Evolutionary conservation across 2,329 filamentous ascomycete genomes (phyloP).

Genomic region (Didymellaceae sp.): DNA sequence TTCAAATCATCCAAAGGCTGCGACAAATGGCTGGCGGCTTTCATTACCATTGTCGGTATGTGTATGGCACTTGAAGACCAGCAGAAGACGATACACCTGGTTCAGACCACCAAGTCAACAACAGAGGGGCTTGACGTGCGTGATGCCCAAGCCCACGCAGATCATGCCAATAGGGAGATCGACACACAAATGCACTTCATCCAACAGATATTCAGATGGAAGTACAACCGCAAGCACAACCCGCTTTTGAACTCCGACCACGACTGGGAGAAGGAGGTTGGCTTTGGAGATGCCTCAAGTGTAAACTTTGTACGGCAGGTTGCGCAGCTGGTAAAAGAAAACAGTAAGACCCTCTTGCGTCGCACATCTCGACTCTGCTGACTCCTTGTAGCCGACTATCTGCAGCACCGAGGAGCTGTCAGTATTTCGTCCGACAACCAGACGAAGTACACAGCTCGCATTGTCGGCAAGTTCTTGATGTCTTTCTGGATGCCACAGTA

Average conservation of each 20-base stretch:
- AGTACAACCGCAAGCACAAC: conserved; percentile 54
- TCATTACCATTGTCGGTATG: conserved; percentile 55
- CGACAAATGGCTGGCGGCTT: conserved; percentile 55
- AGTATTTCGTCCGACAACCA: conserved; percentile 49
- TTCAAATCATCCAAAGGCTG: conserved; percentile 54
- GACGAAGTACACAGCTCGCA: conserved; percentile 50
- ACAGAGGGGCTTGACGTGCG: conserved; percentile 37
- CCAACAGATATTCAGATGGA: conserved; percentile 55
- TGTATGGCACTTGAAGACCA: conserved; percentile 57
- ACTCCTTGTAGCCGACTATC: conserved; percentile 45
- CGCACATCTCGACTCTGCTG: conserved; percentile 9
- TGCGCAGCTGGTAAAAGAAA: conserved; percentile 50
- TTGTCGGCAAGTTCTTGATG: conserved; percentile 53
- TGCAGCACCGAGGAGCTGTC: conserved; percentile 47
- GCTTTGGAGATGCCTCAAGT: conserved; percentile 43
- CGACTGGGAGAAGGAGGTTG: conserved; percentile 48
- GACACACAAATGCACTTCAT: conserved; percentile 55
- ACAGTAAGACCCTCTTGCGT: conserved; percentile 44
- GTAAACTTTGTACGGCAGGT: conserved; percentile 49
- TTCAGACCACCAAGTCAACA: conserved; percentile 49
- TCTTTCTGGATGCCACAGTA: conserved; percentile 42
- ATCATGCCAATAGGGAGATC: conserved; percentile 52
- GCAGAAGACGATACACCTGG: conserved; percentile 55
- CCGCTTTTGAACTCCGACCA: conserved; percentile 48
- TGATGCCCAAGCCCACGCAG: conserved; percentile 44